phyloP scores from a whole-genome alignment of 192 early-diverging fungal genomes.

The Allomyces macrogynus region DNA sequence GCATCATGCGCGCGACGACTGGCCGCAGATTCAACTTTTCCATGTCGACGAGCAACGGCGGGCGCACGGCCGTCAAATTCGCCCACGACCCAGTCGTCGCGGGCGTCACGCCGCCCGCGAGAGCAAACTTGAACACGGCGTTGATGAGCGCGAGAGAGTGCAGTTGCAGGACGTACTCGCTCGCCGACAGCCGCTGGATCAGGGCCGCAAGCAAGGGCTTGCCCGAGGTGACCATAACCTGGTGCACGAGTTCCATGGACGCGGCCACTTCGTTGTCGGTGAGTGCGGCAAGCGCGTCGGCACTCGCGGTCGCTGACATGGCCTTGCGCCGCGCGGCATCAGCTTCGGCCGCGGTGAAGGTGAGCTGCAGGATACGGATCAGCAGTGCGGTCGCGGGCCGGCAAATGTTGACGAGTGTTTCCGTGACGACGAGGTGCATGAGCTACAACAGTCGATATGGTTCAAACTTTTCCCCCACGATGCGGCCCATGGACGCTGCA shows the following conservation, averaged over 20 bases:
- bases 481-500: not conserved
- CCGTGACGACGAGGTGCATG: constrained; percentile 31
- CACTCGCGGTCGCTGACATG: no score
- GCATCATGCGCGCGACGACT: constrained; percentile 23
- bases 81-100: not conserved
- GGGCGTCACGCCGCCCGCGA: not conserved
- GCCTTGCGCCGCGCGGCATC: no score
- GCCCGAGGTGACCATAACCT: not conserved
- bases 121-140: constrained; percentile 22
- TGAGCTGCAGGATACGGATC: constrained; percentile 15
- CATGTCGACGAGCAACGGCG: constrained; percentile 4
- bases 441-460: constrained; percentile 10
- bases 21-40: constrained; percentile 24
- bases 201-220: constrained; percentile 20
- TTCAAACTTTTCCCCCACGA: not conserved
- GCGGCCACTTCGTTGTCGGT: no score
- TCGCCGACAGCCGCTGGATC: constrained; percentile 31
- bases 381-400: constrained; percentile 49
- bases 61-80: not conserved
- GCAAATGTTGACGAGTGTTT: constrained; percentile 47
- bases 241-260: not conserved
- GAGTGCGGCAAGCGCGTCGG: no score
- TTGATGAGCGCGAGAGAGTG: constrained; percentile 42
- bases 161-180: constrained; percentile 39
- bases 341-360: no score